Conservation (phyloP, 2,329 filamentous ascomycete species). For the Atkinsonella texensis region DNA sequence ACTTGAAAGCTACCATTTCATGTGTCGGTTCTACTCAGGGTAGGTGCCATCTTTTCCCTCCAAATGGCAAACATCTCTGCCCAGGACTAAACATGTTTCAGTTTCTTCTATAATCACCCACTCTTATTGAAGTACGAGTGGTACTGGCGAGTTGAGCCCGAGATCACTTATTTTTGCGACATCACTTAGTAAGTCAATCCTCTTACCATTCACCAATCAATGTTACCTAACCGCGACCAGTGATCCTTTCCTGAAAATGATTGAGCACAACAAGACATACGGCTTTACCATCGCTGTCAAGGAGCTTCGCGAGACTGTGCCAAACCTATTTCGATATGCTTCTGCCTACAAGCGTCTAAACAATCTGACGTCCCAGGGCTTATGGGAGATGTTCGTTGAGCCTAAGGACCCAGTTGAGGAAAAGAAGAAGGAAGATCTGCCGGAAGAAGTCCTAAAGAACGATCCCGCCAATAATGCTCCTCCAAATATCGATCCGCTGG, state of each 20-base stretch:
- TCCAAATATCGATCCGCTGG: slow-evolving; percentile 77
- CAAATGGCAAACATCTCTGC: background rate
- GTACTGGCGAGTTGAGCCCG: slow-evolving; percentile 98
- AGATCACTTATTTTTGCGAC: slow-evolving; percentile 99
- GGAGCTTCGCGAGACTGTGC: slow-evolving; percentile 92
- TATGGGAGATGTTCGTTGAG: slow-evolving; percentile 99
- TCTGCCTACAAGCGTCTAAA: slow-evolving; percentile 91
- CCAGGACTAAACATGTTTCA: slow-evolving; percentile 17
- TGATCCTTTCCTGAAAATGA: slow-evolving; percentile 94
- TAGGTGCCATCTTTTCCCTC: slow-evolving; percentile 29
- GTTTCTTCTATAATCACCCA: slow-evolving; percentile 96
- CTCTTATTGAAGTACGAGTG: slow-evolving; percentile 94
- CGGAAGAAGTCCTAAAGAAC: slow-evolving; percentile 69
- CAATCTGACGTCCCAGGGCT: slow-evolving; percentile 77
- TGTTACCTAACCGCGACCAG: background rate
- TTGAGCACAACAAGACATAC: slow-evolving; percentile 89
- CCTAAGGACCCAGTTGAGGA: slow-evolving; percentile 53
- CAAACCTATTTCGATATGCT: slow-evolving; percentile 98
- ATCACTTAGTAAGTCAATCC: slow-evolving; percentile 69
- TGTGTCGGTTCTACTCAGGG: slow-evolving; percentile 99
- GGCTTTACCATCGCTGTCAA: slow-evolving; percentile 98
- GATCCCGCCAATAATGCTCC: slow-evolving; percentile 59
- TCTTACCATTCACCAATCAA: too few relatives aligned
- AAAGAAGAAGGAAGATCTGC: slow-evolving; percentile 52
- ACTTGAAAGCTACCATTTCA: slow-evolving; percentile 96